These are phyloP conservation scores for Salicornia ramosissima DNA, from an alignment of 148 eudicot genomes.

Conservation along the genomic window DNA sequence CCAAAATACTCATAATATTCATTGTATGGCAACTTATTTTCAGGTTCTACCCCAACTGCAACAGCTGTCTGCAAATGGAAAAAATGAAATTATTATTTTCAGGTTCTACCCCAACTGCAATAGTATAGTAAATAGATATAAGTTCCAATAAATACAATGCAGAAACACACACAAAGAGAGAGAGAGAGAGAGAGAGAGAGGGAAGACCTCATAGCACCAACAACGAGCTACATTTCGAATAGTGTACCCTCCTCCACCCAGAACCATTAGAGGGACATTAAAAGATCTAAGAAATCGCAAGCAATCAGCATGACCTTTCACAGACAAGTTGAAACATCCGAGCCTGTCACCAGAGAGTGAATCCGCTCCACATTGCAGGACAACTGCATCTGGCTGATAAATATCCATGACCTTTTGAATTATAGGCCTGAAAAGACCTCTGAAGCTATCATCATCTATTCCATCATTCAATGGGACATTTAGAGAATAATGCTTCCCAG, in stretches of 20 bases:
- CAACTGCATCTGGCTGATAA: constrained; percentile 89
- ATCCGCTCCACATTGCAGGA: constrained; percentile 95
- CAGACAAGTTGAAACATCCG: constrained; percentile 92
- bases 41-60: constrained; percentile 91
- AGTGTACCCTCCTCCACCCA: constrained; percentile 96
- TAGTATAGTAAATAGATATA: not conserved
- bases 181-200: constrained; percentile 13
- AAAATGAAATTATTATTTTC: constrained; percentile 30
- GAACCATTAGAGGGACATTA: constrained; percentile 89
- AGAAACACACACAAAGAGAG: not conserved
- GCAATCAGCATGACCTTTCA: constrained; percentile 94
- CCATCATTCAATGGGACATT: constrained; percentile 94
- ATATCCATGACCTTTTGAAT: constrained; percentile 88
- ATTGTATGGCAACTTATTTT: constrained; percentile 80
- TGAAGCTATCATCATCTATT: constrained; percentile 71
- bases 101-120: constrained; percentile 90
- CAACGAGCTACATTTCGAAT: constrained; percentile 96
- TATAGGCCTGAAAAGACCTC: constrained; percentile 72
- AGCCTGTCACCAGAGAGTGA: constrained; percentile 90
- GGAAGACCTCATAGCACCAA: constrained; percentile 95
- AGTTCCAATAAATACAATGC: not conserved
- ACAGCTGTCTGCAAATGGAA: constrained; percentile 69
- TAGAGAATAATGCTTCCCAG: constrained; percentile 78
- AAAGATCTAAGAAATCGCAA: constrained; percentile 81
- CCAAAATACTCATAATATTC: constrained; percentile 87